Conservation (phyloP, 805 yeast species). For the Candida chilensis region DNA sequence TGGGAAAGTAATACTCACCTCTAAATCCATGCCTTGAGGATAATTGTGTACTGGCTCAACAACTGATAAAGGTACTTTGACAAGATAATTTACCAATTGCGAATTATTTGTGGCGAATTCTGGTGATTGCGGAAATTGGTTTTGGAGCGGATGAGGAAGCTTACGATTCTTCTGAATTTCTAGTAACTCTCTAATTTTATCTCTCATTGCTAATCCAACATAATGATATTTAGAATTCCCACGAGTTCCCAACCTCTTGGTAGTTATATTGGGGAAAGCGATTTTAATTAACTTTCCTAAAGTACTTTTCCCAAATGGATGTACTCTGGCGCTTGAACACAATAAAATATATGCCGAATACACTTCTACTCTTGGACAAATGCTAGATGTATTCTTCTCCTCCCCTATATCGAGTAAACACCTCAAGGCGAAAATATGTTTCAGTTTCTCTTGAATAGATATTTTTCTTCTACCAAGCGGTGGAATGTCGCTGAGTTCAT, state of each 20-base stretch:
- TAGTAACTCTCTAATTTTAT: background rate
- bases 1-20: too few species aligned
- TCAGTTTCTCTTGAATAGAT: background rate
- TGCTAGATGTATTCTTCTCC: background rate
- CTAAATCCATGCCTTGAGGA: too few species aligned
- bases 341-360: background rate
- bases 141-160: too few species aligned
- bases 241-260: conserved; percentile 31
- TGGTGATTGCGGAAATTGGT: too few species aligned
- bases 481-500: background rate
- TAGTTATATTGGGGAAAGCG: conserved; percentile 24
- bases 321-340: background rate
- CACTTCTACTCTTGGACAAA: background rate
- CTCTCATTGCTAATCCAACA: background rate
- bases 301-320: background rate
- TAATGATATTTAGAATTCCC: conserved; percentile 33
- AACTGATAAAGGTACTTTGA: too few species aligned
- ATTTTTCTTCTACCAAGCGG: too few species aligned
- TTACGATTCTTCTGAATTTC: too few species aligned
- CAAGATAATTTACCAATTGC: too few species aligned
- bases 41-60: too few species aligned
- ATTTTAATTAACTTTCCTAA: conserved; percentile 15
- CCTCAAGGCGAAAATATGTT: background rate
- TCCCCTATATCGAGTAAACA: conserved; percentile 1
- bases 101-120: too few species aligned